Conservation (phyloP, 768 basidiomycete genomes). For the Pleurotus giganteus region DNA sequence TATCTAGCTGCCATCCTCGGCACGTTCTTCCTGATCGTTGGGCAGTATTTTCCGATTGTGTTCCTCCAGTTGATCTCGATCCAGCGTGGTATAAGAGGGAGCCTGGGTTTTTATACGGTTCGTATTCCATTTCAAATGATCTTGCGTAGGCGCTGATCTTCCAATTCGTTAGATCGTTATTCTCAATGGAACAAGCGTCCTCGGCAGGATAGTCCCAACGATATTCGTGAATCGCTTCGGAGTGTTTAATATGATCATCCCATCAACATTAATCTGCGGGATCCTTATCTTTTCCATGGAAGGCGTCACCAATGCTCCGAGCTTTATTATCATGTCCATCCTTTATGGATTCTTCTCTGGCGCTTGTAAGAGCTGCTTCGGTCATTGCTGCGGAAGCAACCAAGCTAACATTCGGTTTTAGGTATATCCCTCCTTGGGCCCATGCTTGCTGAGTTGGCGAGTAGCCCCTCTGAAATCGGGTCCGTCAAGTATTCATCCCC, state of each 20-base stretch:
- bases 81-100: conserved; percentile 38
- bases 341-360: conserved; percentile 50
- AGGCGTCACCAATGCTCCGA: conserved; percentile 29
- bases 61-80: conserved; percentile 56
- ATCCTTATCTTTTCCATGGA: conserved; percentile 44
- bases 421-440: conserved; percentile 43
- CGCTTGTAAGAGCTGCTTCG: conserved; percentile 31
- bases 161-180: conserved; percentile 39
- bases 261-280: conserved; percentile 27
- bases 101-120: conserved; percentile 57
- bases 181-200: conserved; percentile 45
- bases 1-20: conserved; percentile 41
- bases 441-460: conserved; percentile 40
- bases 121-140: conserved; percentile 12
- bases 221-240: conserved; percentile 38
- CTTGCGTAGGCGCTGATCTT: conserved; percentile 24
- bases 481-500: conserved; percentile 22
- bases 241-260: conserved; percentile 38
- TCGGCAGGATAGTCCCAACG: conserved; percentile 47
- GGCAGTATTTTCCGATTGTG: conserved; percentile 50
- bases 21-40: conserved; percentile 31
- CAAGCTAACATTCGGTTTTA: conserved; percentile 10
- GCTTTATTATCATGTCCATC: conserved; percentile 36
- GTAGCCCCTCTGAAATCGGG: conserved; percentile 49
- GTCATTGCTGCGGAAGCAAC: conserved; percentile 4